Evolutionary conservation across 208 protist species (phyloP).

Genomic region (Tritrichomonas musculus): DNA sequence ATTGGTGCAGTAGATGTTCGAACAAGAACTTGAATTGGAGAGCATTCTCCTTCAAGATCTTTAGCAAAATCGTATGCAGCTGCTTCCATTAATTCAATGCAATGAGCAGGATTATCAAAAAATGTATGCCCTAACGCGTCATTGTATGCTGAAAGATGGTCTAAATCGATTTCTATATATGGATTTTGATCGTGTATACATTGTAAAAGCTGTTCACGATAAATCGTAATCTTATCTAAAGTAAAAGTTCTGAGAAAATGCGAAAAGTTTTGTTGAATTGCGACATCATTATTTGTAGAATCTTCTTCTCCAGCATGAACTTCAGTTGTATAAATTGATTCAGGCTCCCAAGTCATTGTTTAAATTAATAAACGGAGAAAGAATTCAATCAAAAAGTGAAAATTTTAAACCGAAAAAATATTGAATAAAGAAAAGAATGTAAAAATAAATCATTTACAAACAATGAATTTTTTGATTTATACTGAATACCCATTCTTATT

Average conservation of each 20-base stretch:
- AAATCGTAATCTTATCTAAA: neutral
- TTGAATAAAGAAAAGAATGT: neutral
- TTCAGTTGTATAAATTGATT: neutral
- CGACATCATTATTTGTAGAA: neutral
- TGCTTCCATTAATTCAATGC: neutral
- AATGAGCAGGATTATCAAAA: neutral
- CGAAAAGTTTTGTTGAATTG: neutral
- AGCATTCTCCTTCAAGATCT: neutral
- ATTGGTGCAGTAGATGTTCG: neutral
- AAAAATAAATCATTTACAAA: too few species aligned
- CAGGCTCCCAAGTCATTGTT: neutral
- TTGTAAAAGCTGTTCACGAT: neutral
- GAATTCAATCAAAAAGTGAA: neutral
- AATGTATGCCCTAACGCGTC: neutral
- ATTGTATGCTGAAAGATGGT: neutral
- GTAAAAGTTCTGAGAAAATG: conserved; percentile 24
- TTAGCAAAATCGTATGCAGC: neutral
- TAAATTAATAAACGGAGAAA: neutral
- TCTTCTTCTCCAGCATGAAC: neutral
- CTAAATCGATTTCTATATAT: neutral
- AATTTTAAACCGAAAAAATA: neutral
- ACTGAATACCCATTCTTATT: too few species aligned
- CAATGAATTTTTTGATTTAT: too few species aligned
- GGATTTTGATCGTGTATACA: neutral
- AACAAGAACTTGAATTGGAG: conserved; percentile 4